Evolutionary conservation across 2,329 filamentous ascomycete genomes (phyloP).

Genomic region (Septoria linicola): DNA sequence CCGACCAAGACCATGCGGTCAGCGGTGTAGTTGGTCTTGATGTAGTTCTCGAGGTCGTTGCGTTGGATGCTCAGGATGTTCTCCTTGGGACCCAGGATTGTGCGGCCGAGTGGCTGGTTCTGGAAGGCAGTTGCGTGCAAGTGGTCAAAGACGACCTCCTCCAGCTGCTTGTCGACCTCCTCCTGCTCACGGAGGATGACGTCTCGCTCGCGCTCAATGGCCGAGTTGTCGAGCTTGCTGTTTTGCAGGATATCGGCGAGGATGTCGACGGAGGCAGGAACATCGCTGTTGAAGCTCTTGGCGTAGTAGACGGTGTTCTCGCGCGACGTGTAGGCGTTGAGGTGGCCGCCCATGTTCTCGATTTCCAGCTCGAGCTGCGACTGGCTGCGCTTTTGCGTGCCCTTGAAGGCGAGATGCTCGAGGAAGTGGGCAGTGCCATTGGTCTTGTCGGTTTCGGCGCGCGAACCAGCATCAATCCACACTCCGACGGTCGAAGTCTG

Average conservation of each 20-base stretch:
- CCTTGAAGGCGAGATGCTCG: conserved; percentile 99
- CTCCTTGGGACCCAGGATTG: conserved; percentile 94
- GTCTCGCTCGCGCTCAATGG: conserved; percentile 96
- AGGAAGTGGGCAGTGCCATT: conserved; percentile 99
- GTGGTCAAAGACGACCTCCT: conserved; percentile 99
- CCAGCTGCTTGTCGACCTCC: conserved; percentile 99
- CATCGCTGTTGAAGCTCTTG: conserved; percentile 97
- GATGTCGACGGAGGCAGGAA: conserved; percentile 94
- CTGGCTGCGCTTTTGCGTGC: conserved; percentile 90
- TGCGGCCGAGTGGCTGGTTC: conserved; percentile 91
- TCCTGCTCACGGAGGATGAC: conserved; percentile 98
- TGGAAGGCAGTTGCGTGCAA: conserved; percentile 98
- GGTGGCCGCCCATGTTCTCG: conserved; percentile 99
- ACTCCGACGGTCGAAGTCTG: conserved; percentile 98
- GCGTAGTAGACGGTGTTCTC: conserved; percentile 99
- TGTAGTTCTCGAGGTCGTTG: conserved; percentile 88
- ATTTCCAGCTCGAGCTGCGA: conserved; percentile 99
- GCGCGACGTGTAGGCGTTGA: conserved; percentile 99
- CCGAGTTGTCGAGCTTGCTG: conserved; percentile 90
- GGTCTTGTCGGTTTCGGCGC: conserved; percentile 96
- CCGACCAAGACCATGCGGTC: conserved; percentile 99
- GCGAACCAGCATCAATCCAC: conserved; percentile 98
- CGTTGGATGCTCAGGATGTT: conserved; percentile 97
- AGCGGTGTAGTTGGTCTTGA: conserved; percentile 99
- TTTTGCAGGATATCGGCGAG: conserved; percentile 99